Evolutionary conservation across 169 alveolate species (phyloP), one percentile per base, ranked within the genome.

Genomic region (Plasmodium gallinaceum): DNA sequence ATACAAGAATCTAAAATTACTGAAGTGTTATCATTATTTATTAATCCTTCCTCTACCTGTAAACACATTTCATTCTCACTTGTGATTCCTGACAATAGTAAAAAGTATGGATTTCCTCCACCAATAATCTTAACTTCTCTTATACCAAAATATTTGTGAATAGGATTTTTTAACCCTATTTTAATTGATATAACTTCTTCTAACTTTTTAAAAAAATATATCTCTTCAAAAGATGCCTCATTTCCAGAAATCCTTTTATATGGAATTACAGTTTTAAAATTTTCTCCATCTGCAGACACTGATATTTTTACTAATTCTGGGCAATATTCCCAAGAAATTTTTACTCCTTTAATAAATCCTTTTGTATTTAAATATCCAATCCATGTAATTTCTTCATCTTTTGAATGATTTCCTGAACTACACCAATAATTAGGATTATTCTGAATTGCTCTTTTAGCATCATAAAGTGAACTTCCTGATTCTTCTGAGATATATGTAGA

Each of bases 341-440:
- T 90, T 61, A 96, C 73, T 26, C 95, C 97, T 88, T 94, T 87
- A 16, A 96, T 57, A 83, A 74, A 88, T 10, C 96, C 97, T 42
- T 86, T 78, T n/a, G 94, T 92, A 80, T 92, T 93, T 73, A 96
- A 92, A 32, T 94, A 93, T 7, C 98, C 98, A 7, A 96, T 95
- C 98, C 98, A 96, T 2, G 96, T 78, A 51, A 96, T 96, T 95
- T 92, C 75, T 88, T 43, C 73, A 60, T 52, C 64, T 37, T 88
- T 71, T 69, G 96, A 18, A 66, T 95, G 97, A 48, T 88, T 83
- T 6, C 98, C 98, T 0, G 96, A 88, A 74, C 97, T 95, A 66
- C 96, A 95, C 98, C 98, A 96, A 72, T 94, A 96, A 37, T 96
- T 93, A 7, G 96, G 92, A 45, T 97, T 97, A 32, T 95, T 95